Evolutionary conservation across 2,329 filamentous ascomycete species (phyloP).

Genomic region (Ophiostoma ips): DNA sequence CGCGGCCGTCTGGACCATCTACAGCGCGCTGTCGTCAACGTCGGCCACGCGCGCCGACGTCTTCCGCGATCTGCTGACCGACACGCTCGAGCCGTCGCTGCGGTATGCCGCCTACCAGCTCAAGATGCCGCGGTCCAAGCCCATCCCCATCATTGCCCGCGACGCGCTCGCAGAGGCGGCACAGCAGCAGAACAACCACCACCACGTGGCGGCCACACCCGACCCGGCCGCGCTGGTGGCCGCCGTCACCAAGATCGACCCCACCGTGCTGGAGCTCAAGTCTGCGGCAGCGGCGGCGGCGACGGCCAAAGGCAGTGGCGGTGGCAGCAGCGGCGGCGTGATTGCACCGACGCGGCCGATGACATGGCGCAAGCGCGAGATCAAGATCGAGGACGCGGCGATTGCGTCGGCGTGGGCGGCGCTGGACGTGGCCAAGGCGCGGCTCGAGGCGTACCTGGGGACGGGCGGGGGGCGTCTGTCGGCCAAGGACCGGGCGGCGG

Average conservation of each 20-base stretch:
- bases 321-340: slow-evolving; percentile 22
- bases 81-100: slow-evolving; percentile 84
- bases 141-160: slow-evolving; percentile 64
- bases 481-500: slow-evolving; percentile 59
- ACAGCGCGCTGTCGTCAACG: slow-evolving; percentile 55
- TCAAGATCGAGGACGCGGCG: slow-evolving; percentile 82
- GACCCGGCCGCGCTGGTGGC: slow-evolving; percentile 43
- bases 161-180: slow-evolving; percentile 56
- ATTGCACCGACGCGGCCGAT: slow-evolving; percentile 58
- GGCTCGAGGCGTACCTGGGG: slow-evolving; percentile 34
- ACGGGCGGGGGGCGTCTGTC: slow-evolving; percentile 30
- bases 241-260: slow-evolving; percentile 57
- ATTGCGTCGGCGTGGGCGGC: slow-evolving; percentile 73
- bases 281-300: slow-evolving; percentile 21
- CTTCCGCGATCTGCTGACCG: slow-evolving; percentile 73
- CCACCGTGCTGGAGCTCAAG: slow-evolving; percentile 44
- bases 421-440: slow-evolving; percentile 41
- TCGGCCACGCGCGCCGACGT: slow-evolving; percentile 52
- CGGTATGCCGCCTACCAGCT: slow-evolving; percentile 89
- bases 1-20: slow-evolving; percentile 66
- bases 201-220: slow-evolving; percentile 35
- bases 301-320: slow-evolving; percentile 21
- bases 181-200: slow-evolving; percentile 13
- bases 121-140: slow-evolving; percentile 71
- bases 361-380: slow-evolving; percentile 72